Base-by-base conservation (phyloP, 2,329 filamentous ascomycete genomes). In the Delphinella strobiligena region DNA sequence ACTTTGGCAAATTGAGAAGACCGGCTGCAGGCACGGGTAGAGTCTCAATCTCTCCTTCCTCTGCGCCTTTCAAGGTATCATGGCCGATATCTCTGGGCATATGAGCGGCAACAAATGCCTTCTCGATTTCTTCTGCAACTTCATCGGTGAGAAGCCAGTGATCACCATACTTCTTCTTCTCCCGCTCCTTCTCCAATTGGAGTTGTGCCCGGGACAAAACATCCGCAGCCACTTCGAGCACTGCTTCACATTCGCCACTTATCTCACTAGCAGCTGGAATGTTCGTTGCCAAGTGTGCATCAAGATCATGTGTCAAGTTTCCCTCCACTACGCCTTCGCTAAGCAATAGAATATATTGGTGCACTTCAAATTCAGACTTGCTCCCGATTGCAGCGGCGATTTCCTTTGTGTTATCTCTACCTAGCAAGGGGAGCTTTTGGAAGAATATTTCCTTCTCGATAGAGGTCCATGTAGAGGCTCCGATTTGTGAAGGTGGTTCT, bases 291-390 rank as follows among this genome's bases (percentile, higher is more conserved):
- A 18, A 64, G 58, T 19, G 75, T 47, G 18, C 56, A 48, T 53
- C 63, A 47, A 60, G 14, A 51, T 54, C 55, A 8, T 33, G 24
- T 4, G 29, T 40, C 5, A 36, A 50, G 30, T 67, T 61, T 16
- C 60, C 54, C 27, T 67, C 57, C 4, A 63, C 48, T 1, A 65
- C 45, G 2, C 58, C 68, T 15, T 68, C 62, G 8, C 76, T 65
- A 4, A 95, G 67, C 1, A 82, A 56, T 5, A 65, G 52, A 4
- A 93, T 56, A 54, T 87, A 87, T 37, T 81, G 74, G 19, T 71
- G 70, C 24, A 91, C 75, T 59, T 95, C 86, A 7, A 80, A 54
- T 47, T 76, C 71, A 42, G 76, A 80, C 60, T 96, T 96, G 24
- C 75, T 80, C 1, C 67, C 66, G 12, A 94, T 65, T 0, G 71